Evolutionary conservation across 805 yeast species (phyloP), one percentile per base, ranked within the genome.

Genomic region (Blastobotrys terrestris): DNA sequence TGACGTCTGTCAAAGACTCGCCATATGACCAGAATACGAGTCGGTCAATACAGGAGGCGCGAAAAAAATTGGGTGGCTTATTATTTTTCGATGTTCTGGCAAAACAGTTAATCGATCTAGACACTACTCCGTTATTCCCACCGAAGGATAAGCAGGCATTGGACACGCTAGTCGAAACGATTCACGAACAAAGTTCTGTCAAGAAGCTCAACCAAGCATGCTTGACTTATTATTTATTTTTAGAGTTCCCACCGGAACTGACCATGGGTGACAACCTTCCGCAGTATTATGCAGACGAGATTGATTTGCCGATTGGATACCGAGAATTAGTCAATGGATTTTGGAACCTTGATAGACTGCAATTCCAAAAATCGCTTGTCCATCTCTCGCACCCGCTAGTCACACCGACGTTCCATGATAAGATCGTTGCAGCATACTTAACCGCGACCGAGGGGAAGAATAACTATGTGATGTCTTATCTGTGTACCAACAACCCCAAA

Each of bases 311-410:
- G 2, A 39, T 26, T 3, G 60, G 58, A 19, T 51, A 55, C 39
- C 52, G 48, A 41, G 52, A 55, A 16, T 50, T 58, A 21, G 53
- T 58, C 31, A 39, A 39, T 26, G 63, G 60, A 11, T 52, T 56
- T 40, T 58, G 62, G 60, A 41, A 52, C 31, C 21, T 59, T 22
- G 63, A 59, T 41, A 52, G 48, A 11, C 55, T 56, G 5, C 31
- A 54, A n/a, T 51, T 50, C 18, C 51, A 51, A 1, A 18, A 31
- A 22, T 60, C 58, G 4, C 45, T 58, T 19, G n/a, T 39, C 13
- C 45, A 55, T 31, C 50, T 58, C 19, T 44, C 58, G 39, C 54
- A 59, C 40, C 62, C 61, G 2, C 49, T 49, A 14, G 56, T 45
- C 16, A 13, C 50, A 19, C 55, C 59, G 3, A 51, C 54, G 3